Conservation (phyloP, 2,329 filamentous ascomycete species). For the Fusarium tanahbumbuense region DNA sequence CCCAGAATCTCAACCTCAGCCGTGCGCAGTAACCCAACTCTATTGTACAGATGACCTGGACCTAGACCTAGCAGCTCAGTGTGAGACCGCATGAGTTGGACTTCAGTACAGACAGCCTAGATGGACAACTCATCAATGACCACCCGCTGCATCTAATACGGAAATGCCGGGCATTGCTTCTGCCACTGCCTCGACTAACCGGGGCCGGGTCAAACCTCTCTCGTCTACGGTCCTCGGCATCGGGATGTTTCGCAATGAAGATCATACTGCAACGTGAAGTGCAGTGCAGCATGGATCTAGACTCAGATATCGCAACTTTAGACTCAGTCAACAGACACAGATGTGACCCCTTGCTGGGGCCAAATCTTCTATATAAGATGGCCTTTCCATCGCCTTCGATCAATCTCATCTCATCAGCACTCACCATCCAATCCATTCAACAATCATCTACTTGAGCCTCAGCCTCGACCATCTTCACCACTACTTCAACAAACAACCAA, state of each 20-base stretch:
- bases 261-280: background rate
- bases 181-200: constrained; percentile 10
- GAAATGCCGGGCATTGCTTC: constrained; percentile 13
- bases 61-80: constrained; percentile 31
- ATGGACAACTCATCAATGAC: constrained; percentile 42
- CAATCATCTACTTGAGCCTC: constrained; percentile 42
- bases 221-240: background rate
- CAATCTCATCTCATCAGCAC: constrained; percentile 36
- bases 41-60: constrained; percentile 1
- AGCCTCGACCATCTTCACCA: constrained; percentile 32
- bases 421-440: constrained; percentile 40
- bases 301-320: constrained; percentile 18
- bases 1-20: constrained; percentile 31
- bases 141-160: background rate
- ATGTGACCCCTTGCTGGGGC: constrained; percentile 10
- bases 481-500: constrained; percentile 14
- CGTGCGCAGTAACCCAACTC: constrained; percentile 12
- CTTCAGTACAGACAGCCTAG: background rate
- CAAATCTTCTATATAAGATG: constrained; percentile 44
- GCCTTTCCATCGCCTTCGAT: constrained; percentile 22
- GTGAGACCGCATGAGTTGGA: constrained; percentile 36
- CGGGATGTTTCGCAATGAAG: constrained; percentile 36
- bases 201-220: constrained; percentile 5
- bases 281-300: constrained; percentile 2
- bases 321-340: constrained; percentile 11